Evolutionary conservation across 2,329 filamentous ascomycete species (phyloP).

Genomic region (Incumbomyces delicatus): DNA sequence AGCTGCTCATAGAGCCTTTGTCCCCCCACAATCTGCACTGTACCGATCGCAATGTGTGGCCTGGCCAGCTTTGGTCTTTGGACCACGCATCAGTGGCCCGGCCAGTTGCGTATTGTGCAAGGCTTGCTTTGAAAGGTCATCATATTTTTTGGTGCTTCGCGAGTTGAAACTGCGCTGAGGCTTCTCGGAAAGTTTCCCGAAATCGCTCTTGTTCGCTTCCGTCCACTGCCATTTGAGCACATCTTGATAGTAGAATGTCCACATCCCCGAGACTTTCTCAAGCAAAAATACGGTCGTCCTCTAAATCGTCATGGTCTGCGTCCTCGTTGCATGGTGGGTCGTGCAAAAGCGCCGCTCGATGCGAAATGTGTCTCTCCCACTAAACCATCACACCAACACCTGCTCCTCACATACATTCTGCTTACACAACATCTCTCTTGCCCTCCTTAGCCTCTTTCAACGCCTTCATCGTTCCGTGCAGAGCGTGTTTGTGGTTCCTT

Average conservation of each 20-base stretch:
- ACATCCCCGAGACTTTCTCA: neutral
- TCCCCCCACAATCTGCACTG: no score
- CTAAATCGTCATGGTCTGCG: neutral
- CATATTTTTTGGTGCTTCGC: neutral
- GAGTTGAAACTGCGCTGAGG: neutral
- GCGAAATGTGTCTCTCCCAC: conserved; percentile 22
- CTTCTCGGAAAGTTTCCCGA: neutral
- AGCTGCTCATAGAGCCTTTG: no score
- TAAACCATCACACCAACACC: conserved; percentile 25
- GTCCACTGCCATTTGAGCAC: no score
- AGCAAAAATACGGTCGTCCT: neutral
- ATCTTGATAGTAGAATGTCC: no score
- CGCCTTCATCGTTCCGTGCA: conserved; percentile 97
- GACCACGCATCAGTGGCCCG: no score
- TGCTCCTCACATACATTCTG: conserved; percentile 12
- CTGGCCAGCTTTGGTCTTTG: no score
- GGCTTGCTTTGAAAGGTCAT: neutral
- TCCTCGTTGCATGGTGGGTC: no score
- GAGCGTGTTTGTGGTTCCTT: conserved; percentile 98
- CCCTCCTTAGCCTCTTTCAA: conserved; percentile 97
- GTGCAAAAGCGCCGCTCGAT: no score
- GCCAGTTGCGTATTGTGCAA: neutral
- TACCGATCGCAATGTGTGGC: no score
- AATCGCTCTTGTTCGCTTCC: no score
- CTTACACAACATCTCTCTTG: conserved; percentile 75